These are phyloP conservation scores for Xylariaceae sp. DNA, from an alignment of 2,329 filamentous ascomycete species.

Conservation along the genomic window DNA sequence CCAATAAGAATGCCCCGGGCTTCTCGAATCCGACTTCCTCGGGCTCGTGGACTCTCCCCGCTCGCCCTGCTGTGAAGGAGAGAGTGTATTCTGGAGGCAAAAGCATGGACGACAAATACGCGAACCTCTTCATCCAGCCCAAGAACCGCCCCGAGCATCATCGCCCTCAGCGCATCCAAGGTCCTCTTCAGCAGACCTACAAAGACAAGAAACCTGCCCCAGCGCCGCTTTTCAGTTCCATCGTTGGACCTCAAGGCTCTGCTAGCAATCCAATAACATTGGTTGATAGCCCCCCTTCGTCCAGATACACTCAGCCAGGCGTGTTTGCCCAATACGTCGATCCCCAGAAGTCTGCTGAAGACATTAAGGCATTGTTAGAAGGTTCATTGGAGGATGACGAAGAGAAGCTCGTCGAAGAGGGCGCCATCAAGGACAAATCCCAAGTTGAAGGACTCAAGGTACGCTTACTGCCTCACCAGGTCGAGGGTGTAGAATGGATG, in stretches of 20 bases:
- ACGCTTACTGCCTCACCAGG: constrained; percentile 86
- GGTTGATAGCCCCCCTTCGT: constrained; percentile 21
- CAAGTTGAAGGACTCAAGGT: constrained; percentile 77
- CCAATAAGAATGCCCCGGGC: no score
- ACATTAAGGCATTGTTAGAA: constrained; percentile 78
- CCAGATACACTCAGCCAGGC: constrained; percentile 35
- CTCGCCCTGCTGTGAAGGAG: constrained; percentile 27
- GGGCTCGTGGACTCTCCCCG: constrained; percentile 5
- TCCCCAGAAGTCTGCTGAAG: constrained; percentile 65
- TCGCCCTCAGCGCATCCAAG: constrained; percentile 44
- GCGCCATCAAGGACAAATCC: constrained; percentile 52
- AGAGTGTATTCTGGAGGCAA: constrained; percentile 20
- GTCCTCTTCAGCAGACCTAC: constrained; percentile 45
- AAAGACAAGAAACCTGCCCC: constrained; percentile 45
- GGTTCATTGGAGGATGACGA: constrained; percentile 74
- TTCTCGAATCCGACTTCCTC: constrained; percentile 14
- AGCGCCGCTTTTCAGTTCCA: constrained; percentile 47
- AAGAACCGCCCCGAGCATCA: constrained; percentile 56
- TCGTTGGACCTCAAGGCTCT: constrained; percentile 25
- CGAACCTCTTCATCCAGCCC: constrained; percentile 50
- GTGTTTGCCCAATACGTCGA: constrained; percentile 63
- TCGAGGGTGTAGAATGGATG: constrained; percentile 95
- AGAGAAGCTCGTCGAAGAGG: constrained; percentile 40
- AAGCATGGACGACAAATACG: constrained; percentile 50
- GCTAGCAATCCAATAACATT: constrained; percentile 30